Evolutionary conservation across 805 yeast genomes (phyloP).

Genomic region (Wickerhamiella dianesei): DNA sequence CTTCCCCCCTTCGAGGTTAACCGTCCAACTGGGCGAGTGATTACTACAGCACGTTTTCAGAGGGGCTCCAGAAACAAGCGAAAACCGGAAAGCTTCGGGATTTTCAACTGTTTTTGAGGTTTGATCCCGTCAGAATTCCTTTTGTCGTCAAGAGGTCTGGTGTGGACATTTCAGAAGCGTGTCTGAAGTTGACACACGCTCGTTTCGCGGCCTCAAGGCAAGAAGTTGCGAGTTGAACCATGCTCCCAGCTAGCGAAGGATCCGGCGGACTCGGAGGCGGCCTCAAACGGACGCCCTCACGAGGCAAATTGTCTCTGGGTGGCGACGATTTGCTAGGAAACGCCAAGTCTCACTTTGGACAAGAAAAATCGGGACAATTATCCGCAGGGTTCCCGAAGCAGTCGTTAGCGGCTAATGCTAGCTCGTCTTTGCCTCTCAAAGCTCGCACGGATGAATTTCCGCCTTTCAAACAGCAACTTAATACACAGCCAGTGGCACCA

Average conservation of each 20-base stretch:
- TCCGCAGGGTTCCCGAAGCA: not conserved
- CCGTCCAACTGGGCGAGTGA: too few species aligned
- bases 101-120: not conserved
- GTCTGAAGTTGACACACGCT: not conserved
- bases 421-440: not conserved
- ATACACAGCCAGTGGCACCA: not conserved
- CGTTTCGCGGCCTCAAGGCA: too few species aligned
- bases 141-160: too few species aligned
- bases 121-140: too few species aligned
- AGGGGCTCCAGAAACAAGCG: not conserved
- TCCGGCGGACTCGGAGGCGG: not conserved
- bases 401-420: not conserved
- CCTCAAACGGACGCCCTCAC: not conserved
- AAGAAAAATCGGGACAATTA: not conserved
- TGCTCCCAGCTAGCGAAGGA: not conserved
- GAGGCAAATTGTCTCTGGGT: not conserved
- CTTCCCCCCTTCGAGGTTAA: not conserved
- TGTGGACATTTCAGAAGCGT: too few species aligned
- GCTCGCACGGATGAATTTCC: not conserved
- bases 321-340: not conserved
- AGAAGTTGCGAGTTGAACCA: too few species aligned
- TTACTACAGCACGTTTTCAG: not conserved
- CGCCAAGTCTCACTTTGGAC: too few species aligned
- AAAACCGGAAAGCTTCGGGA: not conserved
- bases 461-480: not conserved